Conservation (phyloP, 345 rosid species). For the Gossypium bickii region DNA sequence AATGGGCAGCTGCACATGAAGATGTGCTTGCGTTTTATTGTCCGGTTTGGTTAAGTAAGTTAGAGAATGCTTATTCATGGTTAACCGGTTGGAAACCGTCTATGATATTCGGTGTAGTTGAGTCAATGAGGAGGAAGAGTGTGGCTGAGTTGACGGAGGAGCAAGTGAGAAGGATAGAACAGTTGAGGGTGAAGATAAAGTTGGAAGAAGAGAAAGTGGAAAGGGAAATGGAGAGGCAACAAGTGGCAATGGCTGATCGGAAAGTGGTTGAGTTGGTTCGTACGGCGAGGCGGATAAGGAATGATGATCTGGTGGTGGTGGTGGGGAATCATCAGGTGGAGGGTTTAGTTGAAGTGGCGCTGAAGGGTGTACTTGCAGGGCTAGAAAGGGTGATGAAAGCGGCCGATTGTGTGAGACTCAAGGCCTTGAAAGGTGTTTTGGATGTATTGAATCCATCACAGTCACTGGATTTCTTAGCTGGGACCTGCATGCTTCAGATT, state of each 20-base stretch:
- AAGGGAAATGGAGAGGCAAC: constrained; percentile 83
- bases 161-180: constrained; percentile 49
- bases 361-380: constrained; percentile 37
- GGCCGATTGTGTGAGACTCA: constrained; percentile 77
- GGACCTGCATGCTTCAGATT: constrained; percentile 43
- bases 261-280: constrained; percentile 61
- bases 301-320: constrained; percentile 12
- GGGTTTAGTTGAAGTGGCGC: constrained; percentile 43
- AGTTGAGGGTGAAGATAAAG: constrained; percentile 48
- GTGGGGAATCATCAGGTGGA: constrained; percentile 10
- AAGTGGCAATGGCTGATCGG: constrained; percentile 60
- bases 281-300: constrained; percentile 26
- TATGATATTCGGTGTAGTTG: constrained; percentile 41
- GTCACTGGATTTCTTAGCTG: constrained; percentile 60
- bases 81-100: constrained; percentile 87
- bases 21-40: constrained; percentile 62
- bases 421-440: constrained; percentile 65
- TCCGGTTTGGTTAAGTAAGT: constrained; percentile 53
- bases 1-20: constrained; percentile 71
- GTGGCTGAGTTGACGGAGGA: constrained; percentile 37
- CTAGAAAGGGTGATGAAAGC: constrained; percentile 69
- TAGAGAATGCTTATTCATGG: constrained; percentile 70
- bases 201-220: constrained; percentile 69
- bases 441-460: constrained; percentile 60
- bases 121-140: constrained; percentile 30